Conservation (phyloP, 192 early-diverging fungal genomes). For the Chytriomyces sp. region DNA sequence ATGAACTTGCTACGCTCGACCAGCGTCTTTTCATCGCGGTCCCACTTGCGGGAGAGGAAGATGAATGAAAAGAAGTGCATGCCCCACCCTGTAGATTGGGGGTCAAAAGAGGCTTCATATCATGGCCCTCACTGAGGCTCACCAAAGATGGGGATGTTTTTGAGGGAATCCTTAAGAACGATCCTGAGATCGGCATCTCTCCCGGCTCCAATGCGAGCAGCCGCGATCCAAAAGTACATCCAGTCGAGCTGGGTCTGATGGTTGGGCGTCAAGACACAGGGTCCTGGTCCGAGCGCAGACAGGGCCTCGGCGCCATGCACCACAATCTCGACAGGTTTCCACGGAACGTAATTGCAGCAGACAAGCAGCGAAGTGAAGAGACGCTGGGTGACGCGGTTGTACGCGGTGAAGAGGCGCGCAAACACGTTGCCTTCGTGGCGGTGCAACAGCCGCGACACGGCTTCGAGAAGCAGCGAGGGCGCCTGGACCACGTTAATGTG, state of each 20-base stretch:
- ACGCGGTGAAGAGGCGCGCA: slow-evolving; percentile 10
- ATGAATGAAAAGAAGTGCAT: slow-evolving; percentile 95
- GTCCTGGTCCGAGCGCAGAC: background rate
- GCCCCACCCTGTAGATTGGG: slow-evolving; percentile 42
- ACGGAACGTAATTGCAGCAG: slow-evolving; percentile 30
- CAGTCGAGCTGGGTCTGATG: slow-evolving; percentile 42
- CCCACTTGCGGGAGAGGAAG: slow-evolving; percentile 84
- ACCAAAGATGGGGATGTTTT: slow-evolving; percentile 86
- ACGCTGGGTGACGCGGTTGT: slow-evolving; percentile 43
- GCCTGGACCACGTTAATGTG: slow-evolving; percentile 44
- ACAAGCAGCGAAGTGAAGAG: slow-evolving; percentile 47
- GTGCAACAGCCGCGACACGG: slow-evolving; percentile 14
- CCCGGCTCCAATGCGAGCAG: slow-evolving; percentile 43
- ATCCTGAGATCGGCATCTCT: slow-evolving; percentile 86
- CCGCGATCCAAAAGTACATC: slow-evolving; percentile 24
- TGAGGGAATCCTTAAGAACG: slow-evolving; percentile 81
- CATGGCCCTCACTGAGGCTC: slow-evolving; percentile 17
- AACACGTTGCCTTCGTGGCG: background rate
- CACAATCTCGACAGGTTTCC: slow-evolving; percentile 35
- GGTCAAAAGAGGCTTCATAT: background rate
- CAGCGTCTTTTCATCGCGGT: slow-evolving; percentile 72
- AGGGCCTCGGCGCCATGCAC: slow-evolving; percentile 31
- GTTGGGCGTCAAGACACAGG: slow-evolving; percentile 49
- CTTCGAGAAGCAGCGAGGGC: slow-evolving; percentile 34
- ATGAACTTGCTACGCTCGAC: too few species aligned